A percentile compares a stretch with the other conserved stretches of the same genome.
These are phyloP conservation scores for Claviceps paspali DNA, from an alignment of 2,329 filamentous ascomycete species.

Conservation along the genomic window DNA sequence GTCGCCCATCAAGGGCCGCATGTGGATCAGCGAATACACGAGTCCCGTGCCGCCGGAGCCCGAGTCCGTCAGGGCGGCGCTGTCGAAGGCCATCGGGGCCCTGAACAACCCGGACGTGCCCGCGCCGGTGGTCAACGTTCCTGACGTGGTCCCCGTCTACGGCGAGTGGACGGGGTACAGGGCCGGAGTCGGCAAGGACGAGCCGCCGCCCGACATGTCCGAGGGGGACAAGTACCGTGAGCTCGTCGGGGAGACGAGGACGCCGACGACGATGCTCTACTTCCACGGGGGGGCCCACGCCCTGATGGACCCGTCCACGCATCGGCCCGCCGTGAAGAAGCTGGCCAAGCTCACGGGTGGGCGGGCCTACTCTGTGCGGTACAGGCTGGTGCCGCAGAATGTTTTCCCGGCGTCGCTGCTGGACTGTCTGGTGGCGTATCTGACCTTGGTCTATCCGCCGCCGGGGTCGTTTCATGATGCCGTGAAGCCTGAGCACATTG, in stretches of 20 bases:
- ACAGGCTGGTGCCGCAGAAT: constrained; percentile 58
- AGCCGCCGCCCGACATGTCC: constrained; percentile 37
- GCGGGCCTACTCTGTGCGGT: constrained; percentile 56
- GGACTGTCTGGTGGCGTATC: constrained; percentile 57
- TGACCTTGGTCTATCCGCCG: constrained; percentile 58
- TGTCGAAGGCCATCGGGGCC: constrained; percentile 37
- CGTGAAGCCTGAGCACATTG: constrained; percentile 48
- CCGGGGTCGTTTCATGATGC: constrained; percentile 50
- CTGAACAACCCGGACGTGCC: constrained; percentile 8
- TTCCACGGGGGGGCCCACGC: constrained; percentile 66
- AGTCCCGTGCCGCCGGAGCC: constrained; percentile 43
- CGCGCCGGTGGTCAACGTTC: constrained; percentile 19
- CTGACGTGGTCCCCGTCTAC: constrained; percentile 41
- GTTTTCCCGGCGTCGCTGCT: constrained; percentile 62
- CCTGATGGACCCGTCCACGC: constrained; percentile 53
- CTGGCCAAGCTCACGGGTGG: constrained; percentile 53
- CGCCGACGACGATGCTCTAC: constrained; percentile 51
- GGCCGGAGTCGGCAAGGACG: constrained; percentile 31
- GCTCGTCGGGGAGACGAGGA: constrained; percentile 53
- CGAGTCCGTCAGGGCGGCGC: constrained; percentile 34
- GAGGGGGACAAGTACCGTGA: constrained; percentile 50
- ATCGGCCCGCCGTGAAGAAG: constrained; percentile 41
- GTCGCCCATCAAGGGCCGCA: constrained; percentile 55
- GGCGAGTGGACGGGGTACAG: constrained; percentile 67
- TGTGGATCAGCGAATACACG: constrained; percentile 66